These are phyloP conservation scores for Starmerella stellata DNA, from an alignment of 805 yeast species.

Conservation along the genomic window DNA sequence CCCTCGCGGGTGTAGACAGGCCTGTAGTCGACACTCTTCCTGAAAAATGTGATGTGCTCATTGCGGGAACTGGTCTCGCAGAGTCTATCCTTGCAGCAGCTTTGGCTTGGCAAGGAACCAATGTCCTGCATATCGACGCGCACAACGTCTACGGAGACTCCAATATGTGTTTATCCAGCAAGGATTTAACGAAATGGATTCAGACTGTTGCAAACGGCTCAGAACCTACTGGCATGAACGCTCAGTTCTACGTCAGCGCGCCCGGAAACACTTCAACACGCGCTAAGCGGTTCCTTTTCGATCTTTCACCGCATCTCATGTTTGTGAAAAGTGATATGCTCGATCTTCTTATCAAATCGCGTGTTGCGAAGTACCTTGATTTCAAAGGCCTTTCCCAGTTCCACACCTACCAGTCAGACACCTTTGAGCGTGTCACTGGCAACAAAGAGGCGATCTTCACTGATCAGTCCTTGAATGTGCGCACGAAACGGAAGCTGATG, in stretches of 20 bases:
- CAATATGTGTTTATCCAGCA: slow-evolving; percentile 68
- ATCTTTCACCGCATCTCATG: slow-evolving; percentile 67
- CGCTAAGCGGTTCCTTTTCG: slow-evolving; percentile 47
- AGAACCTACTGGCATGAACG: slow-evolving; percentile 34
- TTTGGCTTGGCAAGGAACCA: slow-evolving; percentile 95
- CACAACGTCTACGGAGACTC: slow-evolving; percentile 79
- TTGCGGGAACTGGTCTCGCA: slow-evolving; percentile 81
- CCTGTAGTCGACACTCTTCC: slow-evolving; percentile 24
- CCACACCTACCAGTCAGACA: slow-evolving; percentile 87
- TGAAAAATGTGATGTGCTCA: slow-evolving; percentile 68
- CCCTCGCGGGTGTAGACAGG: slow-evolving; percentile 25
- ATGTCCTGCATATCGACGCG: slow-evolving; percentile 73
- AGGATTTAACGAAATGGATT: slow-evolving; percentile 74
- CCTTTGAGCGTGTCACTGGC: slow-evolving; percentile 67
- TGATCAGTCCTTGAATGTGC: slow-evolving; percentile 55
- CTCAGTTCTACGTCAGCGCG: slow-evolving; percentile 62
- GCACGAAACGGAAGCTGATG: slow-evolving; percentile 73
- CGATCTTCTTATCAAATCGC: slow-evolving; percentile 56
- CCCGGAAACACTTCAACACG: slow-evolving; percentile 25
- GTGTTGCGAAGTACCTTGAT: slow-evolving; percentile 82
- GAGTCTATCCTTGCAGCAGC: slow-evolving; percentile 86
- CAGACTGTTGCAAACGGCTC: slow-evolving; percentile 38
- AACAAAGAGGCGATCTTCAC: slow-evolving; percentile 89
- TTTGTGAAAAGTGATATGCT: slow-evolving; percentile 83
- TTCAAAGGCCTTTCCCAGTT: slow-evolving; percentile 75